Percentiles rank a stretch among this genome's conserved stretches.
These are phyloP conservation scores for Aspergillus floridensis DNA, from an alignment of 2,329 filamentous ascomycete genomes.

Conservation along the genomic window DNA sequence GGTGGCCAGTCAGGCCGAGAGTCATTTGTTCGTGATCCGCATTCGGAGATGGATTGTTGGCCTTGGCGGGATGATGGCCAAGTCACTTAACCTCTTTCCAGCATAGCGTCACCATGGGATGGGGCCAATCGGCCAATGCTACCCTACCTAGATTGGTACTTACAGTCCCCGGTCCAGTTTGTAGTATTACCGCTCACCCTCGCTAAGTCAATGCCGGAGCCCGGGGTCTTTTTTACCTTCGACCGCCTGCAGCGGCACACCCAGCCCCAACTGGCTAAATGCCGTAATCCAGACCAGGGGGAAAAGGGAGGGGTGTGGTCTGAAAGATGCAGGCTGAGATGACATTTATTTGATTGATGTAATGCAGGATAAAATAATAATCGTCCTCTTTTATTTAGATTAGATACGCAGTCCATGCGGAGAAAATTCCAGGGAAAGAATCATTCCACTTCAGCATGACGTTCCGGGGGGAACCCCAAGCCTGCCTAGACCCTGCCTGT, in stretches of 20 bases:
- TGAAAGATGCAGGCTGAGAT: background rate
- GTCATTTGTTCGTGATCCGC: constrained; percentile 17
- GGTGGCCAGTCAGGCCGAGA: background rate
- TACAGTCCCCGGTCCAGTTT: too few species aligned
- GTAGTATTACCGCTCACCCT: too few species aligned
- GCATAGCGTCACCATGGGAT: too few species aligned
- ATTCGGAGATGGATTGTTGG: constrained; percentile 18
- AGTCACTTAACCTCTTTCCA: too few species aligned
- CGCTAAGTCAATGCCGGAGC: background rate
- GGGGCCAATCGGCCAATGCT: too few species aligned
- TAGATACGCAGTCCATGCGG: too few species aligned
- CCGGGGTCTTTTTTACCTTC: background rate
- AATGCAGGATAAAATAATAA: too few species aligned
- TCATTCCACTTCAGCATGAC: background rate
- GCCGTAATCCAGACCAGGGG: too few species aligned
- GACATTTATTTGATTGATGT: background rate
- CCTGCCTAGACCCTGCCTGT: background rate
- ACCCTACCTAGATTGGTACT: too few species aligned
- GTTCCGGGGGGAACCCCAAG: background rate
- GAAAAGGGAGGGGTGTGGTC: background rate
- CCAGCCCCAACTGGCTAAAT: too few species aligned
- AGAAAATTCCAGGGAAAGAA: background rate
- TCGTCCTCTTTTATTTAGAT: too few species aligned
- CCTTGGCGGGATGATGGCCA: constrained; percentile 19
- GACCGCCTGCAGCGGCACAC: background rate